These are phyloP conservation scores for Xylariaceae sp. DNA, from an alignment of 2,329 filamentous ascomycete genomes.

Conservation along the genomic window DNA sequence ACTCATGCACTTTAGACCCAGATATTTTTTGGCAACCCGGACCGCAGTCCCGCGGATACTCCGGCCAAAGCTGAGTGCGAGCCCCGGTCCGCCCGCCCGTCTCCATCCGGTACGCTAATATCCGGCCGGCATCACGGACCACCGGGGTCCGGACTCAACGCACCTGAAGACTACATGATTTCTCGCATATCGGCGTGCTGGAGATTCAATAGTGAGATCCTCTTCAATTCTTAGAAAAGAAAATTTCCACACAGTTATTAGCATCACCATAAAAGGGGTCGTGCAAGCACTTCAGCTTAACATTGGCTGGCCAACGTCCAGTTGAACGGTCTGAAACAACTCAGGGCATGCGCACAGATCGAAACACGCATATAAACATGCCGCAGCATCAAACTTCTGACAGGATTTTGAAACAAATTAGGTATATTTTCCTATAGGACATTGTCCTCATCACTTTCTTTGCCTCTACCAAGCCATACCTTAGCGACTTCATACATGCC, in stretches of 20 bases:
- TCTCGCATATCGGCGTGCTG: too few relatives aligned
- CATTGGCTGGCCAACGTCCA: too few relatives aligned
- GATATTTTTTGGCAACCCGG: slow-evolving; percentile 9
- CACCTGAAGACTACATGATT: not conserved
- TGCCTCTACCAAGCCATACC: slow-evolving; percentile 50
- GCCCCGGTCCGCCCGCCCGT: slow-evolving; percentile 1
- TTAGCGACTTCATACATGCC: slow-evolving; percentile 81
- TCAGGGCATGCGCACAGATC: too few relatives aligned
- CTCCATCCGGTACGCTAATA: slow-evolving; percentile 15
- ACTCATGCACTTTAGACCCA: slow-evolving; percentile 4
- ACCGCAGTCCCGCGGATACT: slow-evolving; percentile 12
- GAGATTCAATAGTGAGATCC: too few relatives aligned
- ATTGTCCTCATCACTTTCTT: slow-evolving; percentile 37
- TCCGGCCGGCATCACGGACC: slow-evolving; percentile 16
- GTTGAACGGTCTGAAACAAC: too few relatives aligned
- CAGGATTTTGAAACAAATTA: too few relatives aligned
- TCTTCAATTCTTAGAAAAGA: too few relatives aligned
- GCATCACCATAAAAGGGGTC: too few relatives aligned
- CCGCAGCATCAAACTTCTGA: too few relatives aligned
- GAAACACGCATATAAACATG: too few relatives aligned
- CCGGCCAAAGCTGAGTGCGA: slow-evolving; percentile 6
- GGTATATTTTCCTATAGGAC: slow-evolving; percentile 13
- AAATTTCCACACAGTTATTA: too few relatives aligned
- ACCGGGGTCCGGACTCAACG: slow-evolving; percentile 14
- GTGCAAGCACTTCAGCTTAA: too few relatives aligned